Conservation (phyloP, 352 stramenopile genomes). For the Phytophthora citricola region DNA sequence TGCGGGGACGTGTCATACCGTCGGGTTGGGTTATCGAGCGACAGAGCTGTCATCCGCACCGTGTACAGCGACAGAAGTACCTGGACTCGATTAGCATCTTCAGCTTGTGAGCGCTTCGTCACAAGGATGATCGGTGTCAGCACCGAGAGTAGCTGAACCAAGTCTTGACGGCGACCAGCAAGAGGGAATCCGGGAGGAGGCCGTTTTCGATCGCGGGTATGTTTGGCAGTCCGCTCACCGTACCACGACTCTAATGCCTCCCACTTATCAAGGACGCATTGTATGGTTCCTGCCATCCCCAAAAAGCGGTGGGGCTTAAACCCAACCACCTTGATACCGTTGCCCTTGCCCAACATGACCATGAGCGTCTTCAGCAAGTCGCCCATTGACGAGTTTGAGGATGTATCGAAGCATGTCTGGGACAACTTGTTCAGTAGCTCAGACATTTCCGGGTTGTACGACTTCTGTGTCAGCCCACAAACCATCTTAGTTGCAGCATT, state of each 20-base stretch:
- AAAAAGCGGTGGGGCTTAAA: conserved; percentile 15
- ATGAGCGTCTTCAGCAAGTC: neutral
- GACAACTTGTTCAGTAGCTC: conserved; percentile 4
- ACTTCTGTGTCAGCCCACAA: neutral
- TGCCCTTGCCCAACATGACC: conserved; percentile 2
- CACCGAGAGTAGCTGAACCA: neutral
- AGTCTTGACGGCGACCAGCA: neutral
- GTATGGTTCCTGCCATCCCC: neutral
- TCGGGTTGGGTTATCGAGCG: neutral
- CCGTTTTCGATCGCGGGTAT: neutral
- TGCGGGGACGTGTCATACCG: conserved; percentile 1
- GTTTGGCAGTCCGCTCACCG: conserved; percentile 1
- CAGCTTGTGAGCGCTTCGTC: conserved; percentile 1
- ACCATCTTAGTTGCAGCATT: conserved; percentile 12
- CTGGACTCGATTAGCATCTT: neutral
- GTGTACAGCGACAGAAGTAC: neutral
- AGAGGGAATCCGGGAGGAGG: neutral
- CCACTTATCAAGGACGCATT: neutral
- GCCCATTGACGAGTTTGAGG: neutral
- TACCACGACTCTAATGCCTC: neutral
- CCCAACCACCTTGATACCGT: neutral
- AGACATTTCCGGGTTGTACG: neutral
- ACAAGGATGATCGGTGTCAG: neutral
- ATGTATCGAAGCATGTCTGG: neutral
- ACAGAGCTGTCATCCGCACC: conserved; percentile 2